Evolutionary conservation across 148 eudicot genomes (phyloP).

Genomic region (Dianthus caryophyllus): DNA sequence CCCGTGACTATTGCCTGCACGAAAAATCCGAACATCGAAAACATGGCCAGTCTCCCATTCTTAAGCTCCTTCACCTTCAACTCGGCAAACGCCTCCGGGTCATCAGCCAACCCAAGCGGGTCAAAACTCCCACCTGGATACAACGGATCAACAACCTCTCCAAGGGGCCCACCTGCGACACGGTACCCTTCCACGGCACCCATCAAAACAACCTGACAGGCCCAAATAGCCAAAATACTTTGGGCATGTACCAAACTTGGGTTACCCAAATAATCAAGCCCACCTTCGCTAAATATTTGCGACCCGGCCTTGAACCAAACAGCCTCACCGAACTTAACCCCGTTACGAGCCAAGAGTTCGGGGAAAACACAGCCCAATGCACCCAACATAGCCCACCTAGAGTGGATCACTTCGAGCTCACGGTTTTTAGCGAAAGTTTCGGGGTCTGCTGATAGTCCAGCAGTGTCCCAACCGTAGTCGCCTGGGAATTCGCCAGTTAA

Average conservation of each 20-base stretch:
- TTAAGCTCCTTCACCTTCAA: conserved; percentile 37
- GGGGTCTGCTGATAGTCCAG: conserved; percentile 40
- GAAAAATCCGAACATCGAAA: conserved; percentile 27
- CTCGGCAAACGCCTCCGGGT: conserved; percentile 38
- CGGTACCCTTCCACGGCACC: conserved; percentile 38
- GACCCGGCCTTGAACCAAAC: conserved; percentile 43
- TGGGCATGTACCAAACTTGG: conserved; percentile 38
- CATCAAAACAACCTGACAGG: conserved; percentile 30
- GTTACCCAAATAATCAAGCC: conserved; percentile 40
- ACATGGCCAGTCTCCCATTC: conserved; percentile 17
- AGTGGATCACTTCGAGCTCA: conserved; percentile 37
- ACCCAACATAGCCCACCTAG: conserved; percentile 44
- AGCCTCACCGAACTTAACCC: conserved; percentile 37
- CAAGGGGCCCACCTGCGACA: conserved; percentile 38
- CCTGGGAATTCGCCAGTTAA: conserved; percentile 41
- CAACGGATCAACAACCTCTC: conserved; percentile 23
- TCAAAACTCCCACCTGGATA: conserved; percentile 6
- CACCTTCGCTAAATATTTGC: conserved; percentile 39
- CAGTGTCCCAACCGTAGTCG: conserved; percentile 49
- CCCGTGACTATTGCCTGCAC: conserved; percentile 41
- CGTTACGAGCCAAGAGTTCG: conserved; percentile 31
- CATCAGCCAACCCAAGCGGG: conserved; percentile 21
- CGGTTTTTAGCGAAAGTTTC: conserved; percentile 41
- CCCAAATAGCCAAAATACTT: conserved; percentile 37
- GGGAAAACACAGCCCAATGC: conserved; percentile 44